Conservation (phyloP, 495 filamentous ascomycete species). For the Talaromyces liani region DNA sequence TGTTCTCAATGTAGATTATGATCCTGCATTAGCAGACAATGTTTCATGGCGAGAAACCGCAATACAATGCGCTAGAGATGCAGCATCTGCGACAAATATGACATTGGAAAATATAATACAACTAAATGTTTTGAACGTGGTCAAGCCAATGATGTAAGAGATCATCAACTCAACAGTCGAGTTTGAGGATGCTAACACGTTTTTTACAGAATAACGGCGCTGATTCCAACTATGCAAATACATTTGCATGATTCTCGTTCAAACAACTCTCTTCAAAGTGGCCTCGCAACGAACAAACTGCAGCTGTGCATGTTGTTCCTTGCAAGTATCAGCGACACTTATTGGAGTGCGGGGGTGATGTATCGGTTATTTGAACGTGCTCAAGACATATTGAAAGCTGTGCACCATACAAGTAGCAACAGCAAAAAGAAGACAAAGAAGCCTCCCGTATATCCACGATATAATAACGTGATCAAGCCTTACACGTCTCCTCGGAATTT, state of each 20-base stretch:
- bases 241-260: background rate
- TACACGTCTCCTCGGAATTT: too few species aligned
- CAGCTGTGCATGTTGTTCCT: background rate
- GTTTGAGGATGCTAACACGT: background rate
- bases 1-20: too few species aligned
- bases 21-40: too few species aligned
- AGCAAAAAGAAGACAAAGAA: too few species aligned
- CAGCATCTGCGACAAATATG: background rate
- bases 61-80: background rate
- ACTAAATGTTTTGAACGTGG: background rate
- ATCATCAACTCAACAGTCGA: too few species aligned
- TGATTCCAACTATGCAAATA: conserved; percentile 5
- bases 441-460: too few species aligned
- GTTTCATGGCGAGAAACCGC: too few species aligned
- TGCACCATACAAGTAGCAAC: too few species aligned
- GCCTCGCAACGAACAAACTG: background rate
- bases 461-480: too few species aligned
- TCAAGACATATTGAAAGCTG: background rate
- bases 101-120: background rate
- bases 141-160: conserved; percentile 5
- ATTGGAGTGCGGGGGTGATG: conserved; percentile 4
- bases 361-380: background rate
- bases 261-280: background rate
- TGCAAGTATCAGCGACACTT: background rate
- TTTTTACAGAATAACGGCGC: background rate